Evolutionary conservation across 73 alveolate genomes (phyloP), one percentile per base, ranked within the genome.

Genomic region (Paramecium sonneborni): DNA sequence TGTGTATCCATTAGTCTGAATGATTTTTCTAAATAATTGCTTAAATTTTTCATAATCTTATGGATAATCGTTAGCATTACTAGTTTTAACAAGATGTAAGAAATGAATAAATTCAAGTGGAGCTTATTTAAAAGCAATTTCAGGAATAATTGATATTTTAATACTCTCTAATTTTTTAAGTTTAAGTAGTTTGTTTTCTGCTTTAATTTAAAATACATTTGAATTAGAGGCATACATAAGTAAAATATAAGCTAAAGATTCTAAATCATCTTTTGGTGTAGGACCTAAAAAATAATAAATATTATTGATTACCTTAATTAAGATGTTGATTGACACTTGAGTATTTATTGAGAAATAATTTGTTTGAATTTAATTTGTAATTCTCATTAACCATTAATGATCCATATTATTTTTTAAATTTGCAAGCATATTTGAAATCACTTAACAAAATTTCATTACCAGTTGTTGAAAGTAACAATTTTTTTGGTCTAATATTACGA

Each of bases 211-310:
- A 14, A 43, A 30, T 23, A 44, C 14, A 18, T 9, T 18, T 3
- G 62, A 32, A 79, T 44, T 24, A 5, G 41, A 23, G 15, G 90
- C 41, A 46, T 79, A 79, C 1, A 21, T 20, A 24, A 79, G 44
- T 79, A 79, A 34, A 21, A 79, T 79, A 26, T 79, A 79, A 6
- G 90, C 90, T 44, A 79, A 46, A 46, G 90, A 79, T 79, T 79
- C 90, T 3, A 79, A 15, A 23, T 79, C 90, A 43, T 79, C 90
- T 79, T 79, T 79, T 20, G 90, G 90, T 3, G 90, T 41, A 20
- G 90, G 90, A 15, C 18, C 90, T 79, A 72, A 5, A 9, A 7
- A 12, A 76, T 24, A 4, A 23, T 2, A 26, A 79, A 24, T 74
- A 12, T 74, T 4, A 32, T 35, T n/a, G 18, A 21, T 24, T 79